phyloP scores from a whole-genome alignment of 805 yeast species.

The Kodamaea fukazawae region DNA sequence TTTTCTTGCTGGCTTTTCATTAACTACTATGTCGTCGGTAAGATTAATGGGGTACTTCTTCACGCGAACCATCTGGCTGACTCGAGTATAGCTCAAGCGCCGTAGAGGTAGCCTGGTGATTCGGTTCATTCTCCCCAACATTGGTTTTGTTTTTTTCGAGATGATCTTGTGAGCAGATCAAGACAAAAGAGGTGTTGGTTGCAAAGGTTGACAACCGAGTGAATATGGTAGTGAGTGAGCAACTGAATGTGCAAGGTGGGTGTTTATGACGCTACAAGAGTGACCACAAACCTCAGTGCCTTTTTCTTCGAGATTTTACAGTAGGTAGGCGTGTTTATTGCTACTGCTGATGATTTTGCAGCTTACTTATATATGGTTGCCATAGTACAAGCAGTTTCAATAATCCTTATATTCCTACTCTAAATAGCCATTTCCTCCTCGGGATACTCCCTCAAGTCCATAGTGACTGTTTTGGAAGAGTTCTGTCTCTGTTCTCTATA shows the following conservation, averaged over 20 bases:
- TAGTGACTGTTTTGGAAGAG: constrained; percentile 68
- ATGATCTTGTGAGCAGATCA: not conserved
- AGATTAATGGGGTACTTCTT: not conserved
- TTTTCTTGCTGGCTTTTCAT: not conserved
- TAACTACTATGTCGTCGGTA: not conserved
- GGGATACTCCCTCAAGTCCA: constrained; percentile 66
- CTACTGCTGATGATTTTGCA: not conserved
- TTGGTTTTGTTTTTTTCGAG: not conserved
- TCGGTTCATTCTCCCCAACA: not conserved
- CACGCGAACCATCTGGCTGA: constrained; percentile 3
- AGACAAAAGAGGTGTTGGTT: not conserved
- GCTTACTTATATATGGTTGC: not conserved
- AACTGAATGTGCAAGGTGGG: no score
- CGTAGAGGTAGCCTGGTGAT: not conserved
- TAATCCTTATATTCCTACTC: no score
- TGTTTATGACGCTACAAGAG: no score
- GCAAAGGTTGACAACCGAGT: no score
- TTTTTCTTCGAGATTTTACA: no score
- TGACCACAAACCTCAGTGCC: no score
- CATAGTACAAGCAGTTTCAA: not conserved
- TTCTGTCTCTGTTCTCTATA: constrained; percentile 76
- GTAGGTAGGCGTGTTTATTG: not conserved
- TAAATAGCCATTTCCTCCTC: constrained; percentile 16
- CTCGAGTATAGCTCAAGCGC: not conserved
- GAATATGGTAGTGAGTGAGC: no score